These are phyloP conservation scores for Amanita brunnescens DNA, from an alignment of 768 basidiomycete genomes.

Conservation along the genomic window DNA sequence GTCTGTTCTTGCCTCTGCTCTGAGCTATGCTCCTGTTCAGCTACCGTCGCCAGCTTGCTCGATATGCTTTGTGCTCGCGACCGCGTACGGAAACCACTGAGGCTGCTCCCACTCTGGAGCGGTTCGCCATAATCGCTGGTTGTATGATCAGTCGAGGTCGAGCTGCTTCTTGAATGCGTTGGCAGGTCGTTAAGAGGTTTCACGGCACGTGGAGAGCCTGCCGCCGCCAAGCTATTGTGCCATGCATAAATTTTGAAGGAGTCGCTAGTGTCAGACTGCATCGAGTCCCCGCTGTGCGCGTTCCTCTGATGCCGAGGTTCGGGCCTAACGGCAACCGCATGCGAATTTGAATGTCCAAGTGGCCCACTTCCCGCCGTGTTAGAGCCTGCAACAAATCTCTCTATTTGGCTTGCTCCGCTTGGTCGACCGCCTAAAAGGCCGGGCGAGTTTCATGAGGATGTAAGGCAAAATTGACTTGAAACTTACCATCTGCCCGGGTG, in stretches of 20 bases:
- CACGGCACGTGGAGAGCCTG: not conserved
- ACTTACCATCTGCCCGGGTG: conserved; percentile 9
- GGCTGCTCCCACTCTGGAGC: not conserved
- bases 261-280: not conserved
- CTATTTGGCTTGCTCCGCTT: not conserved
- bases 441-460: not conserved
- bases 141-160: conserved; percentile 2
- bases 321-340: not conserved
- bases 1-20: not conserved
- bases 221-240: not conserved
- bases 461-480: not conserved
- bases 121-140: conserved; percentile 3
- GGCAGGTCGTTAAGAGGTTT: not conserved
- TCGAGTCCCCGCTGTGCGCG: not conserved
- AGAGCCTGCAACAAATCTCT: not conserved
- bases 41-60: not conserved
- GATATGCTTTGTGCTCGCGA: not conserved
- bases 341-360: not conserved
- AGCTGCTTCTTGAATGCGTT: conserved; percentile 2
- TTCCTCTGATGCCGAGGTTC: not conserved
- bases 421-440: not conserved
- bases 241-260: not conserved
- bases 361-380: not conserved
- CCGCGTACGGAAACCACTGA: not conserved
- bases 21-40: not conserved